A percentile compares a stretch with the other conserved stretches of the same genome.
These are phyloP conservation scores for Shiraia sp. DNA, from an alignment of 2,329 filamentous ascomycete species.

Conservation along the genomic window DNA sequence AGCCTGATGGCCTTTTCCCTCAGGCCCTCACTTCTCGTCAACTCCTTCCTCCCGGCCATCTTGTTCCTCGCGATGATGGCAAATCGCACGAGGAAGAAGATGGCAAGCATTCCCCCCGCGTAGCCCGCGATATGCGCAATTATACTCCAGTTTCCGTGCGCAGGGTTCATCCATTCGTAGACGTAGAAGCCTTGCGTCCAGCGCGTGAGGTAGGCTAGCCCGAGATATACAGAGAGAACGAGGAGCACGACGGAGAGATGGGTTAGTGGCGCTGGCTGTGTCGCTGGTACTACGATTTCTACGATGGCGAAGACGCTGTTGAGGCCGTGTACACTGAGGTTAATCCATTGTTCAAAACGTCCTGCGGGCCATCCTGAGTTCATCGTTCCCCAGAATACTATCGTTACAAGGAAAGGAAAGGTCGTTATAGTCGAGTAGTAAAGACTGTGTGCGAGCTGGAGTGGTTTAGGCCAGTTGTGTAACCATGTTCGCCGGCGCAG, in stretches of 20 bases:
- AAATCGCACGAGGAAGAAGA: constrained; percentile 22
- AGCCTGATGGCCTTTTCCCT: constrained; percentile 16
- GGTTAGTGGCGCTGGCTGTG: constrained; percentile 61
- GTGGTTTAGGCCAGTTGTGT: constrained; percentile 35
- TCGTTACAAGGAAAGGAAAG: constrained; percentile 46
- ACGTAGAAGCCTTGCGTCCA: constrained; percentile 72
- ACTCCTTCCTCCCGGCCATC: constrained; percentile 9
- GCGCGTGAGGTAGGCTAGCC: constrained; percentile 71
- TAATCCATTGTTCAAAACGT: constrained; percentile 52
- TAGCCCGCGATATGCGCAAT: constrained; percentile 28
- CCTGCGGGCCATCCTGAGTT: constrained; percentile 48
- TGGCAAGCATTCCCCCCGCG: constrained; percentile 20
- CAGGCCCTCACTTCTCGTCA: constrained; percentile 3
- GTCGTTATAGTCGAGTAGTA: constrained; percentile 45
- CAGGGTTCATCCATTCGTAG: constrained; percentile 59
- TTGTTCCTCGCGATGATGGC: constrained; percentile 17
- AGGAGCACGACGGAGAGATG: constrained; percentile 68
- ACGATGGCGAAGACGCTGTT: constrained; percentile 72
- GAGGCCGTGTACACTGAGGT: constrained; percentile 73
- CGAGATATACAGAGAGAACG: constrained; percentile 70
- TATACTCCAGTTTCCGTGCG: constrained; percentile 24
- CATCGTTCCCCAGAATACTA: constrained; percentile 46
- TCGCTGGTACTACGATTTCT: constrained; percentile 71
- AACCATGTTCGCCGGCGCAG: constrained; percentile 34
- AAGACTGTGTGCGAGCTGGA: constrained; percentile 39